phyloP scores from a whole-genome alignment of 2,329 filamentous ascomycete genomes.

The Paecilomyces dactylethromorphus region DNA sequence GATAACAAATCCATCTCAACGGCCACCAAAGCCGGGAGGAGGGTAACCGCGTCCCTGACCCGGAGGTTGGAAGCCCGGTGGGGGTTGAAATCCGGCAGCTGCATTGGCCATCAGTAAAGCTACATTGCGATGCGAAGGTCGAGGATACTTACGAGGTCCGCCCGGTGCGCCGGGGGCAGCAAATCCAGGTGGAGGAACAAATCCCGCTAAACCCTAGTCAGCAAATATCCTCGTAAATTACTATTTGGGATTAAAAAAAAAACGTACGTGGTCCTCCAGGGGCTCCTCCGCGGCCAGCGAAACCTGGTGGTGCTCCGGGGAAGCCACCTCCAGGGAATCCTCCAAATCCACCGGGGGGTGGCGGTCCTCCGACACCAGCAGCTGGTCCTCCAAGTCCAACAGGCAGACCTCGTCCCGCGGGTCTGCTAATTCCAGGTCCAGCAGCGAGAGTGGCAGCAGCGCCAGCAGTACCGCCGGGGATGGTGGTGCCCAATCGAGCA shows the following conservation, averaged over 20 bases:
- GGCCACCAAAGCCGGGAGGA: constrained; percentile 44
- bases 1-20: constrained; percentile 22
- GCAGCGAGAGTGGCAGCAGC: constrained; percentile 64
- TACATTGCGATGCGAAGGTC: constrained; percentile 8
- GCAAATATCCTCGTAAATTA: constrained; percentile 6
- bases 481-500: constrained; percentile 73
- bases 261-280: constrained; percentile 46
- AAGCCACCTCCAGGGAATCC: constrained; percentile 47
- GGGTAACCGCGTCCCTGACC: constrained; percentile 46
- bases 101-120: constrained; percentile 24
- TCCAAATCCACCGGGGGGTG: constrained; percentile 54
- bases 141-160: constrained; percentile 36
- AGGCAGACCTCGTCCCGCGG: constrained; percentile 77
- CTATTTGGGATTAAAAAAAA: constrained; percentile 15
- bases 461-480: constrained; percentile 53
- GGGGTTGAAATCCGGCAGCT: constrained; percentile 51
- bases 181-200: constrained; percentile 43
- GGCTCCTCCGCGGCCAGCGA: constrained; percentile 46
- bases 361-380: constrained; percentile 75
- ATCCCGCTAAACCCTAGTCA: constrained; percentile 33
- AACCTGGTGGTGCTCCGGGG: constrained; percentile 45
- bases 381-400: constrained; percentile 84
- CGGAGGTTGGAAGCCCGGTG: constrained; percentile 69
- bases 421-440: constrained; percentile 83
- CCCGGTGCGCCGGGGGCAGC: constrained; percentile 33